phyloP scores from a whole-genome alignment of 345 rosid species.

The Aquilaria yunnanensis region DNA sequence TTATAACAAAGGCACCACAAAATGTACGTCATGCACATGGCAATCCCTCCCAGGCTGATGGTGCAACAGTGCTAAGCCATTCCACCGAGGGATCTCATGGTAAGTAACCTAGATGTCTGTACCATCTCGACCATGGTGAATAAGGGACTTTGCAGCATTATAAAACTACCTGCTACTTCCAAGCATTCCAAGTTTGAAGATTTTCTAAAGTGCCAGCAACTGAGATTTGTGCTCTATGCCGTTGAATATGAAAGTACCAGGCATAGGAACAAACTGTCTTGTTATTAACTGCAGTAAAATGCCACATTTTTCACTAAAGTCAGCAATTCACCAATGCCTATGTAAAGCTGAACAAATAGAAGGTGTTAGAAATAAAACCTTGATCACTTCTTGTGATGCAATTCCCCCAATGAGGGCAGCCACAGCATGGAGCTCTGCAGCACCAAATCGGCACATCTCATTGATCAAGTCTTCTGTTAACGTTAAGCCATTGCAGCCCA shows the following conservation, averaged over 20 bases:
- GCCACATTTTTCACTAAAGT: background rate
- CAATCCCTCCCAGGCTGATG: no score
- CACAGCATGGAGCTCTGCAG: conserved; percentile 93
- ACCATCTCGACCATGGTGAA: no score
- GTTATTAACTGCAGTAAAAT: conserved; percentile 64
- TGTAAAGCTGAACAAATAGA: conserved; percentile 7
- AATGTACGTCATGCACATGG: no score
- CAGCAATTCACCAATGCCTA: background rate
- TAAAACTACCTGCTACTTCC: background rate
- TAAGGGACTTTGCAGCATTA: no score
- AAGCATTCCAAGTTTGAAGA: conserved; percentile 2
- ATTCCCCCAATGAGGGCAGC: conserved; percentile 93
- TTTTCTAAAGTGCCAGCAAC: conserved; percentile 42
- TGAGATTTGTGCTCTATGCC: conserved; percentile 97
- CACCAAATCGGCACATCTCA: conserved; percentile 96
- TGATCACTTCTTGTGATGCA: conserved; percentile 92
- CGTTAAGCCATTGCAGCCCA: conserved; percentile 79
- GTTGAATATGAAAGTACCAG: conserved; percentile 80
- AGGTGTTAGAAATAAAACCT: conserved; percentile 36
- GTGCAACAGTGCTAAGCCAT: no score
- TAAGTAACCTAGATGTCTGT: no score
- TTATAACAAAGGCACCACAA: no score
- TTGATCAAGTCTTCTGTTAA: conserved; percentile 85
- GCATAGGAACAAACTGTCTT: conserved; percentile 85
- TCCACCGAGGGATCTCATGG: no score